Base-by-base conservation (phyloP, 2,329 filamentous ascomycete species). In the Diaporthe eres region DNA sequence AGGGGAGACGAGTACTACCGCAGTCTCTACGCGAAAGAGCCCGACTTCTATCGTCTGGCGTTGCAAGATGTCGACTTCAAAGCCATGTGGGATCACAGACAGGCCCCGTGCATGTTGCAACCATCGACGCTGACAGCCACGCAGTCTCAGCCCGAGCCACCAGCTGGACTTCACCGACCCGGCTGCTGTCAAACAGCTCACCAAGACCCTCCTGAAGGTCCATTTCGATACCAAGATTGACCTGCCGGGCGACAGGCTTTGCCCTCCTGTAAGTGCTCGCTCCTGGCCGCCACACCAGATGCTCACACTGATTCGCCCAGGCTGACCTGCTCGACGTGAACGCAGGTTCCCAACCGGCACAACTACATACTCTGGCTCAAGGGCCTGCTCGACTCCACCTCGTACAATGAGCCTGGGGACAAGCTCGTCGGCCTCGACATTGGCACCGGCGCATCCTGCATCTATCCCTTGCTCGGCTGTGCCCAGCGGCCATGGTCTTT, bases 281-380 rank as follows among this genome's bases (percentile, higher is more conserved):
- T 28, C 37, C 4, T 5, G 12, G 12, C 49, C n/a, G 8, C 10
- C 3, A 22, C 60, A 31, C 44, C 51, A 31, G 47, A 44, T 58
- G 13, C 61, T 31, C 34, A 51, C 34, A 31, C 42, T n/a, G 44
- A 47, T 42, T 71, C 22, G 25, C 44, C 6, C 4, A 39, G 73
- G 47, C 76, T 77, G 57, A 77, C 47, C 47, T 47, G 49, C 19
- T 19, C 28, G 6, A 28, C 15, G n/a, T 44, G 15, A 53, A 15
- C n/a, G 31, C 77, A 90, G 89, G 87, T 91, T 2, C 88, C 89
- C 0, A 91, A 90, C 77, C 92, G 95, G 68, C 93, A 97, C 83
- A 97, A 96, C 81, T 99, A 99, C 82, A 91, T 98, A 28, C 86
- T 96, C 12, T 98, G 96, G 95, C 86, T 98, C 1, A 95, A 98